Percentiles rank a stretch among this genome's conserved stretches.
phyloP scores from a whole-genome alignment of 805 yeast species.

The Cephaloascus albidus region DNA sequence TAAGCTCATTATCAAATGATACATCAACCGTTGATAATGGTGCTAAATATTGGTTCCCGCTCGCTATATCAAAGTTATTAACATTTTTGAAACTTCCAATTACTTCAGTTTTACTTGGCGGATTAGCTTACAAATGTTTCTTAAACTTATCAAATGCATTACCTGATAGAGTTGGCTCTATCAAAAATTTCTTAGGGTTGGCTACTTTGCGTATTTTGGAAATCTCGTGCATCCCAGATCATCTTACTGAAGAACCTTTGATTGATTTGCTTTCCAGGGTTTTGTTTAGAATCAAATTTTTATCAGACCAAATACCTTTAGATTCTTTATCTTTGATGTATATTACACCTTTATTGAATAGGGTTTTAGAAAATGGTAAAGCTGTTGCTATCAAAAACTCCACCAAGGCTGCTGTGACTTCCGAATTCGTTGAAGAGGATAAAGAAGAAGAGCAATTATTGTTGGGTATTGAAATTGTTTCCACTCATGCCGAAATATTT shows the following conservation, averaged over 20 bases:
- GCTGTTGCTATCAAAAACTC: conserved; percentile 42
- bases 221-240: conserved; percentile 33
- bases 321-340: conserved; percentile 64
- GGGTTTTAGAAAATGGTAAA: conserved; percentile 61
- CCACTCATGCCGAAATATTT: conserved; percentile 60
- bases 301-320: conserved; percentile 64
- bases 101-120: conserved; percentile 27
- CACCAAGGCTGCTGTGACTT: conserved; percentile 38
- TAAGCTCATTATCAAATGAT: conserved; percentile 42
- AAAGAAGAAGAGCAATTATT: conserved; percentile 83
- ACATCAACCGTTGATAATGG: conserved; percentile 55
- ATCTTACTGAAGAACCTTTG: conserved; percentile 41
- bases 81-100: conserved; percentile 27
- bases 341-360: conserved; percentile 63
- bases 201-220: conserved; percentile 55
- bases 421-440: conserved; percentile 73
- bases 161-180: conserved; percentile 40
- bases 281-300: conserved; percentile 65
- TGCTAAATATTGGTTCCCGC: conserved; percentile 59
- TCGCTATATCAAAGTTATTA: conserved; percentile 44
- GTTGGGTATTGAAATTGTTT: conserved; percentile 66
- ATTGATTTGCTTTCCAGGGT: conserved; percentile 51
- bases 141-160: conserved; percentile 44
- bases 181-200: conserved; percentile 52
- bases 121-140: conserved; percentile 37